Conservation (phyloP, 1,139 yeast genomes). For the Saccharomyces hybrid region DNA sequence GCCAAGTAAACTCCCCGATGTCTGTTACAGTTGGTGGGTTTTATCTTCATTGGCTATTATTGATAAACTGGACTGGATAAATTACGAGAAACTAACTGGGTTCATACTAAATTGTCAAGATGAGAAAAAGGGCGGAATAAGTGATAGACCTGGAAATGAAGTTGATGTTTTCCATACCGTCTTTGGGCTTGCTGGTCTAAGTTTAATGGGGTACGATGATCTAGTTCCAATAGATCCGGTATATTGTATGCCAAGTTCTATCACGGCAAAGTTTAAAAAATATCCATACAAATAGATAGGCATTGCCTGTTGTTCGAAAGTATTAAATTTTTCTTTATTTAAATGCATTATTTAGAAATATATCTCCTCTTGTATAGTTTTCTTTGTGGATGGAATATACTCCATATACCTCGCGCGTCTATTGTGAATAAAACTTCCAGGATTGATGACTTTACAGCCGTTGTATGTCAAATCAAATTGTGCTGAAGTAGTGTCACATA, state of each 20-base stretch:
- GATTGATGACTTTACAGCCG: slow-evolving; percentile 73
- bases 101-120: slow-evolving; percentile 81
- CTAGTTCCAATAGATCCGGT: slow-evolving; percentile 68
- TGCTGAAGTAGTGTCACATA: slow-evolving; percentile 65
- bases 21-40: slow-evolving; percentile 98
- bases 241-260: slow-evolving; percentile 66
- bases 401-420: slow-evolving; percentile 59
- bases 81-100: slow-evolving; percentile 46
- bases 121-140: slow-evolving; percentile 70
- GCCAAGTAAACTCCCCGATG: slow-evolving; percentile 93
- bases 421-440: slow-evolving; percentile 50
- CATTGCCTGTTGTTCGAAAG: background rate
- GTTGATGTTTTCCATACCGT: slow-evolving; percentile 90
- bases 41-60: slow-evolving; percentile 69
- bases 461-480: slow-evolving; percentile 69
- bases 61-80: slow-evolving; percentile 65
- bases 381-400: slow-evolving; percentile 54
- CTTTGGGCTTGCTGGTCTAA: slow-evolving; percentile 82
- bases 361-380: slow-evolving; percentile 42
- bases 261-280: slow-evolving; percentile 38
- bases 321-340: background rate
- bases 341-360: slow-evolving; percentile 31
- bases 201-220: slow-evolving; percentile 55
- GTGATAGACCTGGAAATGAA: slow-evolving; percentile 85
- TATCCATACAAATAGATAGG: slow-evolving; percentile 35